phyloP scores from a whole-genome alignment of 2,329 filamentous ascomycete genomes.

The Xylaria sp. region DNA sequence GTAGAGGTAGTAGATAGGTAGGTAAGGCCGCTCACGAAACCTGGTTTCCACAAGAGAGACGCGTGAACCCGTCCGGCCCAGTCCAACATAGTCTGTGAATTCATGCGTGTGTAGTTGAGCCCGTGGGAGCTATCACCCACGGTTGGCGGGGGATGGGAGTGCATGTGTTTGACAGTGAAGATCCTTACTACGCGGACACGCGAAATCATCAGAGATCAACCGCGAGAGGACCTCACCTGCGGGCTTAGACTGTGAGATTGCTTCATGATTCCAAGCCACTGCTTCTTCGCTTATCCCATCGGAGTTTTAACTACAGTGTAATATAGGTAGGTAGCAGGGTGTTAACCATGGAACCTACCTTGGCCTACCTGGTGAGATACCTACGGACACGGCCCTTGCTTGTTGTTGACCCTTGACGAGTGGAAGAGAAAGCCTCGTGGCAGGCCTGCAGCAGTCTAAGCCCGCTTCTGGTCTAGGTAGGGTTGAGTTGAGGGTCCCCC shows the following conservation, averaged over 20 bases:
- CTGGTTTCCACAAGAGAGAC: neutral
- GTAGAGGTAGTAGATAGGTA: too few relatives aligned
- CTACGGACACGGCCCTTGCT: too few relatives aligned
- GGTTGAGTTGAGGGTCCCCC: too few relatives aligned
- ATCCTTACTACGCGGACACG: conserved; percentile 5
- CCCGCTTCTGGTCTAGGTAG: too few relatives aligned
- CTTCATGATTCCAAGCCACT: neutral
- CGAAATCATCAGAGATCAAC: conserved; percentile 11
- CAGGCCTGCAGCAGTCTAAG: conserved; percentile 17
- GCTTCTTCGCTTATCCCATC: conserved; percentile 11
- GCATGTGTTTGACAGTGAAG: too few relatives aligned
- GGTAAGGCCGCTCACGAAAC: neutral
- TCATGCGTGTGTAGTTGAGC: neutral
- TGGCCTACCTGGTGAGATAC: too few relatives aligned
- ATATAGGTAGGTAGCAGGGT: too few relatives aligned
- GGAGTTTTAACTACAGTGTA: conserved; percentile 10
- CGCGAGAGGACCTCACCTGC: conserved; percentile 13
- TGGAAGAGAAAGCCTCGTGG: conserved; percentile 21
- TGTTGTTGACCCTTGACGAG: too few relatives aligned
- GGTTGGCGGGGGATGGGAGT: too few relatives aligned
- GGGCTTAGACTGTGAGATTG: neutral
- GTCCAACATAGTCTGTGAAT: neutral
- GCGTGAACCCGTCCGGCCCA: neutral
- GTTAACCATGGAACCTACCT: too few relatives aligned
- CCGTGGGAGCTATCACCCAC: neutral